Percentiles rank a stretch among this genome's conserved stretches.
phyloP scores from a whole-genome alignment of 75 land plant genomes.

The Chamaecyparis obtusa region DNA sequence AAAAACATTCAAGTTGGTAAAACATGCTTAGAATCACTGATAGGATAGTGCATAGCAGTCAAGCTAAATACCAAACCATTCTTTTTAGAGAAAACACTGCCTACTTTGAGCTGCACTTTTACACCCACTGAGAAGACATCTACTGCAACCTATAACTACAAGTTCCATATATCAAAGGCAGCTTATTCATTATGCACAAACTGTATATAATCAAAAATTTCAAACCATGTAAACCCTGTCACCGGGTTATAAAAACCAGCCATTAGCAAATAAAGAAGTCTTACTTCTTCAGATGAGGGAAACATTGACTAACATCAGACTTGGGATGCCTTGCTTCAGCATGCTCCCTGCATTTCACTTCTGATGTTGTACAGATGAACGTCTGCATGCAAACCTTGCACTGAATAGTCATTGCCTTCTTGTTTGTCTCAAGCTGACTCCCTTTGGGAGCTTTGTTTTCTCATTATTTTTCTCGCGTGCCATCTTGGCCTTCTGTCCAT shows the following conservation, averaged over 20 bases:
- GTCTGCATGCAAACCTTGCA: conserved; percentile 98
- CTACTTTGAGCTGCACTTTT: neutral
- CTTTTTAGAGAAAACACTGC: neutral
- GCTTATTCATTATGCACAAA: neutral
- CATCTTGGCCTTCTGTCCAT: conserved; percentile 62
- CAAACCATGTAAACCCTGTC: neutral
- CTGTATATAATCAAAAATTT: neutral
- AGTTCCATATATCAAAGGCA: neutral
- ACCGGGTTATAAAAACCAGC: neutral
- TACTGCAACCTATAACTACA: neutral
- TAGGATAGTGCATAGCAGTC: neutral
- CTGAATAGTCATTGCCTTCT: too few relatives aligned
- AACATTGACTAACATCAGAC: conserved; percentile 60
- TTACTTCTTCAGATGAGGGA: conserved; percentile 80
- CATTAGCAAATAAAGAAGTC: neutral
- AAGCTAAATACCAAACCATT: neutral
- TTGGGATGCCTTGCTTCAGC: conserved; percentile 96
- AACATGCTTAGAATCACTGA: neutral
- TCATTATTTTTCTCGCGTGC: conserved; percentile 48
- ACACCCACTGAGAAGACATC: neutral
- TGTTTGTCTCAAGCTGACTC: too few relatives aligned
- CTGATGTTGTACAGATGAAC: conserved; percentile 95
- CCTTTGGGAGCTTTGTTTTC: conserved; percentile 42
- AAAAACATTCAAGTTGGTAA: neutral
- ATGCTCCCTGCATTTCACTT: conserved; percentile 89